A percentile compares a stretch with the other conserved stretches of the same genome.
phyloP scores from a whole-genome alignment of 2,329 filamentous ascomycete species.

The Exophiala dermatitidis region DNA sequence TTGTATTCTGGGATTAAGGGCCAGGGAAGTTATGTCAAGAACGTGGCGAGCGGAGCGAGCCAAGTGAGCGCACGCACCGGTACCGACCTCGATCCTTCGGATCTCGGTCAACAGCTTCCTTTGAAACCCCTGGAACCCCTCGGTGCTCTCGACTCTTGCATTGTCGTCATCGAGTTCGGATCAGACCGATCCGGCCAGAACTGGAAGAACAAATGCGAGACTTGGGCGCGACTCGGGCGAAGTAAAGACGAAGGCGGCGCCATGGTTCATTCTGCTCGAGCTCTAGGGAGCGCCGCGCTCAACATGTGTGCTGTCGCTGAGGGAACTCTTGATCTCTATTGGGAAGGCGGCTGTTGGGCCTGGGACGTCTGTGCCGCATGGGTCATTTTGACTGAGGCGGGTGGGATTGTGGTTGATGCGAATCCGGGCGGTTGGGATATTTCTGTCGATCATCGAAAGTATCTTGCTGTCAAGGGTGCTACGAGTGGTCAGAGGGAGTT shows the following conservation, averaged over 20 bases:
- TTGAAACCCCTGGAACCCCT: conserved; percentile 39
- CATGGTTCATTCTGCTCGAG: conserved; percentile 55
- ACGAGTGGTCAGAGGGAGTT: conserved; percentile 33
- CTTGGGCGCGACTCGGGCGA: conserved; percentile 44
- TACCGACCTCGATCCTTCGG: conserved; percentile 2
- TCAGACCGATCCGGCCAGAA: conserved; percentile 51
- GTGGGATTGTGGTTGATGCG: conserved; percentile 53
- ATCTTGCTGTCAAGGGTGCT: conserved; percentile 37
- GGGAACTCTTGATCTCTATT: conserved; percentile 54
- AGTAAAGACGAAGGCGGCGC: conserved; percentile 50
- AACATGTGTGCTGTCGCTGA: conserved; percentile 55
- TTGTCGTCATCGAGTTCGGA: conserved; percentile 57
- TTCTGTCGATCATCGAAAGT: conserved; percentile 50
- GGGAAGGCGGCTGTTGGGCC: conserved; percentile 59
- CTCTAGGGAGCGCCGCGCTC: conserved; percentile 53
- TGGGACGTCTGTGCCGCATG: conserved; percentile 61
- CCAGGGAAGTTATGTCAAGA: conserved; percentile 45
- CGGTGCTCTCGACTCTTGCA: conserved; percentile 43
- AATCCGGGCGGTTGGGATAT: conserved; percentile 48
- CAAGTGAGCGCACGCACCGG: not conserved
- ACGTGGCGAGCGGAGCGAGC: conserved; percentile 16
- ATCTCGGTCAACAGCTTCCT: not conserved
- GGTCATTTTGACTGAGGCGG: conserved; percentile 55
- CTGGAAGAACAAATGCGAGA: conserved; percentile 50
- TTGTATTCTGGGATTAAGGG: conserved; percentile 52